Evolutionary conservation across 805 yeast genomes (phyloP), one percentile per base, ranked within the genome.

Genomic region (Wickerhamomyces xylosicus): DNA sequence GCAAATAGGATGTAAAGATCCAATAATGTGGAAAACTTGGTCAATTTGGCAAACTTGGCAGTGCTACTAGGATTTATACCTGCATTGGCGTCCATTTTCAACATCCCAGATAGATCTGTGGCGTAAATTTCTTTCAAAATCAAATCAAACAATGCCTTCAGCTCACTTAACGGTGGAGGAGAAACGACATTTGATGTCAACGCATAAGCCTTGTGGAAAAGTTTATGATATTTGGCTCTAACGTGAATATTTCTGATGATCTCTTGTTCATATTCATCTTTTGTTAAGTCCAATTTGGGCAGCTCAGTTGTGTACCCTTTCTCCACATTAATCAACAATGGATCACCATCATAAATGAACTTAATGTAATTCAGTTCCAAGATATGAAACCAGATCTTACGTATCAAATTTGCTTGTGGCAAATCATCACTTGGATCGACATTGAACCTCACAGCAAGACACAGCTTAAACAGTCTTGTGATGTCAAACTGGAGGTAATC

Each of bases 341-440:
- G 46, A 2, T 45, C 37, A 0, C 50, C 48, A 28, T 47, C 50
- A 31, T 42, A 44, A 16, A 47, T n/a, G 31, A 44, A 47, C 16
- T 46, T 44, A 19, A 41, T 20, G 18, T 34, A 19, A 29, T 44
- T 47, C 4, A 47, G 29, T 6, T 47, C 50, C 35, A 44, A 4
- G 5, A 41, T 27, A 10, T 31, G 28, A 11, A 35, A 35, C 48
- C 50, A 44, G 3, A 44, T 28, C 17, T 36, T 34, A 1, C 41
- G 34, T 13, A 39, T 41, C 3, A 36, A 13, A 25, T 25, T 25
- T 4, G 29, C 29, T 10, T 11, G 29, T 8, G 29, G 29, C 5
- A 25, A 4, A 9, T 25, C 14, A 25, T 25, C 29, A 25, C n/a
- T 11, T 13, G 29, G 29, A 7, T 25, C 29, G 13, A 25, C 29